A percentile compares a stretch with the other conserved stretches of the same genome.
These are phyloP conservation scores for Trifolium fragiferum DNA, from an alignment of 306 rosid species.

Conservation along the genomic window DNA sequence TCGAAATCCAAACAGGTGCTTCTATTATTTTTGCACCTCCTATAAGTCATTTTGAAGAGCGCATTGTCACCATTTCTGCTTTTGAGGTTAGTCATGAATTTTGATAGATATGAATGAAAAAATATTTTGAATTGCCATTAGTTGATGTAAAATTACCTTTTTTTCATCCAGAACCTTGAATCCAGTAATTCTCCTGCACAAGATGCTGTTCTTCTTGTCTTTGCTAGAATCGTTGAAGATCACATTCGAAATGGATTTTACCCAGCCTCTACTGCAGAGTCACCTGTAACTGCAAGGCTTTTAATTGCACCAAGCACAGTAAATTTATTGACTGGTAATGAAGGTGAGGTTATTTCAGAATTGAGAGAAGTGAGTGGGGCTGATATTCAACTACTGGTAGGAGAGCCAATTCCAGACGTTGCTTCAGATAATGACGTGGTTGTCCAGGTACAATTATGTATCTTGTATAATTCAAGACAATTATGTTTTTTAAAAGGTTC, in stretches of 20 bases:
- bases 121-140: slow-evolving; percentile 14
- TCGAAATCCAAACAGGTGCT: slow-evolving; percentile 68
- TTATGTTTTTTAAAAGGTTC: not conserved
- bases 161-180: slow-evolving; percentile 53
- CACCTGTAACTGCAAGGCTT: slow-evolving; percentile 58
- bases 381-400: slow-evolving; percentile 51
- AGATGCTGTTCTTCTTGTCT: slow-evolving; percentile 64
- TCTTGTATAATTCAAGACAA: slow-evolving; percentile 29
- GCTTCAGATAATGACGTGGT: slow-evolving; percentile 50
- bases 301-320: slow-evolving; percentile 49
- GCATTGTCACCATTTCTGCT: slow-evolving; percentile 66
- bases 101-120: slow-evolving; percentile 11
- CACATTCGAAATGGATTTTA: slow-evolving; percentile 50
- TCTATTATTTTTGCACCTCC: slow-evolving; percentile 64
- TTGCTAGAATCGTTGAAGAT: slow-evolving; percentile 65
- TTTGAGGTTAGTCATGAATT: slow-evolving; percentile 58
- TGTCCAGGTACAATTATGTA: slow-evolving; percentile 60
- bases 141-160: slow-evolving; percentile 41
- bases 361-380: slow-evolving; percentile 57
- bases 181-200: slow-evolving; percentile 66
- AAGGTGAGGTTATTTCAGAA: slow-evolving; percentile 56
- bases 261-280: slow-evolving; percentile 42
- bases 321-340: slow-evolving; percentile 50
- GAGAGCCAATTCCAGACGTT: slow-evolving; percentile 44
- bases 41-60: slow-evolving; percentile 52